phyloP scores from a whole-genome alignment of 129 eudicot species.

The Erigeron canadensis region DNA sequence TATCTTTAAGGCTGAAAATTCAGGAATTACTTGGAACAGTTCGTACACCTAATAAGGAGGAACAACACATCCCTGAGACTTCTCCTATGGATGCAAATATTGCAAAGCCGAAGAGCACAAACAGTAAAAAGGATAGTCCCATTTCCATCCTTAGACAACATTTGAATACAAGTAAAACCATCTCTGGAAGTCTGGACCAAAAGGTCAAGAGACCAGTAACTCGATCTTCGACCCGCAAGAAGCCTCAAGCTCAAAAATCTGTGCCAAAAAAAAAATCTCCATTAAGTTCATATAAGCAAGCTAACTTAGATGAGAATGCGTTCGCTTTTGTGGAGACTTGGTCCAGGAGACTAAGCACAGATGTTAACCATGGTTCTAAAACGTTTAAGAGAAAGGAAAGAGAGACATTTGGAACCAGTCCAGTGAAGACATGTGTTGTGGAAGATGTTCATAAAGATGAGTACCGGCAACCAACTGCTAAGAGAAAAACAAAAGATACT shows the following conservation, averaged over 20 bases:
- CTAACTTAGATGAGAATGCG: constrained; percentile 32
- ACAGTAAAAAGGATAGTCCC: constrained; percentile 28
- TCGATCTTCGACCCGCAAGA: constrained; percentile 50
- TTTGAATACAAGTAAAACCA: constrained; percentile 61
- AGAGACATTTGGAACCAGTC: constrained; percentile 35
- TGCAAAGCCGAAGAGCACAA: constrained; percentile 35
- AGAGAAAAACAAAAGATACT: constrained; percentile 37
- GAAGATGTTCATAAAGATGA: constrained; percentile 29
- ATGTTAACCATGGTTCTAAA: constrained; percentile 37
- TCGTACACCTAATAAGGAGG: constrained; percentile 53
- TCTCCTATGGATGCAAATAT: constrained; percentile 30
- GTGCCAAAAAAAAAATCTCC: background rate
- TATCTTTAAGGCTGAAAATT: constrained; percentile 63
- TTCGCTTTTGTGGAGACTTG: constrained; percentile 53
- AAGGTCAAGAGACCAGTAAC: constrained; percentile 51
- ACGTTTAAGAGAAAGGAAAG: constrained; percentile 36
- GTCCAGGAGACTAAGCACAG: constrained; percentile 35
- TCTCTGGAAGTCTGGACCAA: constrained; percentile 44
- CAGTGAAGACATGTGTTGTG: constrained; percentile 19
- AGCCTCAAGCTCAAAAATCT: background rate
- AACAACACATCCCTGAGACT: constrained; percentile 29
- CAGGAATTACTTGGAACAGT: constrained; percentile 73
- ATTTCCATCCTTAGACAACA: constrained; percentile 35
- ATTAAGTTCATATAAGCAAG: constrained; percentile 17
- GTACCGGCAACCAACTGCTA: constrained; percentile 31